Evolutionary conservation across 2,329 filamentous ascomycete species (phyloP), one percentile per base, ranked within the genome.

Genomic region (Lachnellula occidentalis): DNA sequence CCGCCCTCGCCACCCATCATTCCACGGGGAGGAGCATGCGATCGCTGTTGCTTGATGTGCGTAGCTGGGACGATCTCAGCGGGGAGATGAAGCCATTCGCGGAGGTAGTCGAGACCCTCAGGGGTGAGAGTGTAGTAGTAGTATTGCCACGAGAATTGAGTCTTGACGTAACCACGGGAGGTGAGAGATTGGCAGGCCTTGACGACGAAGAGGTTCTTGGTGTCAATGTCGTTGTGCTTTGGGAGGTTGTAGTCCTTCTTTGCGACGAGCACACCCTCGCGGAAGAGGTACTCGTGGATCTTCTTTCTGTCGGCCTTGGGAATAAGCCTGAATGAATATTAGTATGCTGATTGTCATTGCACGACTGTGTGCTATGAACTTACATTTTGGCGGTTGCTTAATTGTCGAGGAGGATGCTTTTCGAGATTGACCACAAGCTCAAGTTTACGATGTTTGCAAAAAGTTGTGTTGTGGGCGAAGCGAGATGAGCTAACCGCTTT

Each of bases 111-210:
- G 76, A 99, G 92, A 80, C 94, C 94, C 85, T 97, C 92, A 73
- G 92, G 90, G 76, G 92, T 96, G 78, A 99, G 87, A 78, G 94
- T 96, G 87, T 99, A 99, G 89, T 99, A 99, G 88, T 97, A 96
- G 85, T 92, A 96, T 81, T 96, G 91, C 91, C 91, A 96, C 67
- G 91, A 96, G 88, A 99, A 99, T 79, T 95, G 94, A 71, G 94
- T 99, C 90, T 99, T 99, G 80, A 99, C 86, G 79, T 90, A 97
- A 75, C 92, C 92, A 76, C 94, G 92, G 69, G 92, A 96, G 81
- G 86, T 95, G 74, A 99, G 86, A 65, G 94, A 99, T 83, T 99
- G 94, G 80, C 86, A 87, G 72, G 94, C 94, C 87, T 99, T 99
- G 86, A 99, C 90, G 77, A 97, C 92, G 77, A 79, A 97, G 72